Base-by-base conservation (phyloP, 768 basidiomycete species). In the Tephrocybe sp. region DNA sequence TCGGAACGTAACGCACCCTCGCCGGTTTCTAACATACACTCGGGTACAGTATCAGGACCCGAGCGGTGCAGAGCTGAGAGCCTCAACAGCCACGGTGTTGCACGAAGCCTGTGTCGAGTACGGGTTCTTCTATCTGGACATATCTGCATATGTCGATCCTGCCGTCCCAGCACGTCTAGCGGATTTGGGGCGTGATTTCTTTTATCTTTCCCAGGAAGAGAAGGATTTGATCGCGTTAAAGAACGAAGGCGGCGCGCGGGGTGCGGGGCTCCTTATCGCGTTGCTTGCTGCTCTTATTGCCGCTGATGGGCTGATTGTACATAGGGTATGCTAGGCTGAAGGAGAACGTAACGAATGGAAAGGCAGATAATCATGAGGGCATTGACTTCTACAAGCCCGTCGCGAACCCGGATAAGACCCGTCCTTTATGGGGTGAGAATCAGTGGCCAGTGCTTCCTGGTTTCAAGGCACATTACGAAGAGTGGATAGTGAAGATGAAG, bases 41-140 rank as follows among this genome's bases (percentile, higher is more conserved):
- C n/a, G n/a, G n/a, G n/a, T n/a, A n/a, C n/a, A n/a, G n/a, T n/a
- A n/a, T n/a, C n/a, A n/a, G 11, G 67, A 69, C 44, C 64, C 67
- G 7, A 51, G 61, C 28, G 63, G 67, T 32, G 43, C 57, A 3
- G 68, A 71, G 25, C 73, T 75, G 20, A 75, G 80, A 38, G 65
- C 70, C 12, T 70, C 75, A 3, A 72, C 76, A 1, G 75, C 80
- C 21, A 74, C 76, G 10, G 80, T 83, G 0, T 68, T 95, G 15
- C 92, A 93, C 60, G 63, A 69, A 0, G 90, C 91, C 7, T 91
- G 90, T 60, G 62, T 88, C 18, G 73, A 88, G 48, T 90, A 82
- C 49, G 93, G 93, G 0, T 96, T 96, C 77, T 94, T 96, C 72
- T 96, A 95, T 67, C 74, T 94, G 40, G 80, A 92, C 54, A 72